phyloP scores from a whole-genome alignment of 345 rosid genomes.

The Brassica incana region DNA sequence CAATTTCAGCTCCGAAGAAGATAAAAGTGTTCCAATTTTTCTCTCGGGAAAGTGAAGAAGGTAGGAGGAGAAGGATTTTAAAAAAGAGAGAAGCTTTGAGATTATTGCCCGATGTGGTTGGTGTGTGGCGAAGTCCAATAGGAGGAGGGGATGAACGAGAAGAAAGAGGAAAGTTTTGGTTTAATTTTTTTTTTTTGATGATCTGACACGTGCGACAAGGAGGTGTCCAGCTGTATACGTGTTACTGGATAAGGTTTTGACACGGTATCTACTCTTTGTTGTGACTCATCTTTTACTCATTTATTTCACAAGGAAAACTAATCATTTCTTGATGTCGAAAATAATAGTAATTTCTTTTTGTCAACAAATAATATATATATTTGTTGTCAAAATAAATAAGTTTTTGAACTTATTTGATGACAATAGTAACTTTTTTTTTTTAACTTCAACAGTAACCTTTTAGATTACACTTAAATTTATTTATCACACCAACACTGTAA shows the following conservation, averaged over 20 bases:
- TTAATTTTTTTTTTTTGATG: constrained; percentile 33
- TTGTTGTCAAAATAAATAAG: background rate
- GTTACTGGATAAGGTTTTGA: constrained; percentile 56
- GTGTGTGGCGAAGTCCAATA: constrained; percentile 48
- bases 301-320: background rate
- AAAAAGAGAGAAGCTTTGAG: constrained; percentile 1
- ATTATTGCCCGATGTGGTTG: constrained; percentile 39
- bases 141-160: constrained; percentile 37
- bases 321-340: background rate
- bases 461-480: too few relatives aligned
- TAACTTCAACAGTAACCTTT: too few relatives aligned
- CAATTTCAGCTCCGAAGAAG: constrained; percentile 3
- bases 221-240: constrained; percentile 68
- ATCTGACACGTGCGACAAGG: constrained; percentile 63
- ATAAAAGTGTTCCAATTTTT: background rate
- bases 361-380: too few relatives aligned
- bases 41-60: constrained; percentile 24
- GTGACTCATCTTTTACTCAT: background rate
- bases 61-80: background rate
- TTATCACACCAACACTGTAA: too few relatives aligned
- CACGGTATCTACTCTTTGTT: background rate
- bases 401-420: background rate
- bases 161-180: constrained; percentile 28
- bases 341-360: too few relatives aligned
- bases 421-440: background rate